Evolutionary conservation across 2,329 filamentous ascomycete species (phyloP).

Genomic region (Xylaria sp.): DNA sequence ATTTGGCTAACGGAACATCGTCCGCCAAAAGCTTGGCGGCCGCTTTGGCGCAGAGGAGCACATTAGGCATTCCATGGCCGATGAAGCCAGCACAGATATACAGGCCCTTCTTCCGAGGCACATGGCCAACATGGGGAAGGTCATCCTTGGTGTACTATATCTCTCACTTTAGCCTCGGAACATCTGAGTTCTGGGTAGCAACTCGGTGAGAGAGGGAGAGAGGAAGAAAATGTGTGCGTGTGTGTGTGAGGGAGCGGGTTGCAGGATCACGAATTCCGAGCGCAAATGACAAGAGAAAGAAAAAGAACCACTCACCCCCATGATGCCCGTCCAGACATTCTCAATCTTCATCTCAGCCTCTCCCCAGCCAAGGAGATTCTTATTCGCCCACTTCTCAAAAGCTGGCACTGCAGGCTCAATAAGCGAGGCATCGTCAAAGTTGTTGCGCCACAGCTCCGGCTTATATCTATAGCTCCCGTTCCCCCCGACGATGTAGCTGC

Average conservation of each 20-base stretch:
- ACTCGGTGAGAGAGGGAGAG: neutral
- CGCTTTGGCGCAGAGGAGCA: constrained; percentile 42
- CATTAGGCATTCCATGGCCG: constrained; percentile 46
- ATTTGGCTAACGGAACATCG: constrained; percentile 39
- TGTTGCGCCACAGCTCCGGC: constrained; percentile 57
- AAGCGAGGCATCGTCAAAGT: constrained; percentile 57
- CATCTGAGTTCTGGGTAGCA: neutral
- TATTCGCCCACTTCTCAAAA: constrained; percentile 62
- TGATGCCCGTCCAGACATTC: constrained; percentile 51
- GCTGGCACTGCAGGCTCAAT: constrained; percentile 57
- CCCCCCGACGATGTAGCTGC: constrained; percentile 56
- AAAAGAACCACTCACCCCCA: constrained; percentile 41
- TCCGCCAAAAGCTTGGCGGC: constrained; percentile 41
- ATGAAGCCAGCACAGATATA: constrained; percentile 43
- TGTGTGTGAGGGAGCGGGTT: neutral
- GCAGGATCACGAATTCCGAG: neutral
- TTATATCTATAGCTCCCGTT: constrained; percentile 50
- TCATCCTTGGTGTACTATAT: constrained; percentile 42
- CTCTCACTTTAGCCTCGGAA: constrained; percentile 7
- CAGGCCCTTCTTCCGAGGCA: constrained; percentile 41
- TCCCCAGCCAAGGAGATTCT: constrained; percentile 62
- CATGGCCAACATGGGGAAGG: constrained; percentile 41
- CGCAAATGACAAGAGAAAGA: neutral
- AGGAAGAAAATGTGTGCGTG: neutral
- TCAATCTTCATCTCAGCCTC: constrained; percentile 51